phyloP scores from a whole-genome alignment of 768 basidiomycete genomes.

The Leccinum variicolor region DNA sequence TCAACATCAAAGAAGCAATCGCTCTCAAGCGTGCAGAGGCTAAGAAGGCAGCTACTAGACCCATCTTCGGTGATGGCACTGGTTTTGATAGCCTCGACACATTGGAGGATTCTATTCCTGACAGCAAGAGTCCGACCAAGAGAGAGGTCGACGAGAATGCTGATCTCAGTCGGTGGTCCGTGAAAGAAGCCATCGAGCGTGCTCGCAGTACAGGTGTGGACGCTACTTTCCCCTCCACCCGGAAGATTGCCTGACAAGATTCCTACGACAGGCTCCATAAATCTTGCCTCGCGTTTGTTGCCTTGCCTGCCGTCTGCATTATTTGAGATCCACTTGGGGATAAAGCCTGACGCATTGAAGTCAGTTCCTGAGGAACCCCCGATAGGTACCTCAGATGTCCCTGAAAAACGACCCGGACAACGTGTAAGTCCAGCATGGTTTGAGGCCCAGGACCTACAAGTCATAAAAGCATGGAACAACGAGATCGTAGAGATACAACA shows the following conservation, averaged over 20 bases:
- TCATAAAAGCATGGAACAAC: slow-evolving; percentile 79
- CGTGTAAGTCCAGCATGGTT: slow-evolving; percentile 64
- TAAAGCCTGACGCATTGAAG: slow-evolving; percentile 68
- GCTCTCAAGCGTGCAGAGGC: slow-evolving; percentile 77
- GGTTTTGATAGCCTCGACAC: slow-evolving; percentile 37
- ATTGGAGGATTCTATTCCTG: slow-evolving; percentile 50
- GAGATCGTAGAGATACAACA: slow-evolving; percentile 76
- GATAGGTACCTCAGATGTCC: slow-evolving; percentile 35
- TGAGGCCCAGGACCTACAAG: slow-evolving; percentile 73
- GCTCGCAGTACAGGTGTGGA: slow-evolving; percentile 71
- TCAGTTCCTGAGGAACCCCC: slow-evolving; percentile 62
- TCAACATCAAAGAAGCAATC: slow-evolving; percentile 74
- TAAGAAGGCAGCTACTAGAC: slow-evolving; percentile 47
- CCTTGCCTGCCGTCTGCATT: slow-evolving; percentile 72
- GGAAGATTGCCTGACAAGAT: slow-evolving; percentile 46
- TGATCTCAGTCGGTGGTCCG: slow-evolving; percentile 54
- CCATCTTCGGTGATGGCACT: slow-evolving; percentile 23
- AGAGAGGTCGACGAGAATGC: slow-evolving; percentile 48
- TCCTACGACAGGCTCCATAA: slow-evolving; percentile 58
- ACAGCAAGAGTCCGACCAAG: slow-evolving; percentile 14
- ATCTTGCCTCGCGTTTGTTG: slow-evolving; percentile 70
- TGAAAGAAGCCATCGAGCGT: slow-evolving; percentile 74
- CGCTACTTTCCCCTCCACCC: slow-evolving; percentile 30
- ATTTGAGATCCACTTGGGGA: slow-evolving; percentile 75
- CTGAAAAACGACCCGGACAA: slow-evolving; percentile 39